Base-by-base conservation (phyloP, 768 basidiomycete genomes). In the Thelephora aurantiotincta region DNA sequence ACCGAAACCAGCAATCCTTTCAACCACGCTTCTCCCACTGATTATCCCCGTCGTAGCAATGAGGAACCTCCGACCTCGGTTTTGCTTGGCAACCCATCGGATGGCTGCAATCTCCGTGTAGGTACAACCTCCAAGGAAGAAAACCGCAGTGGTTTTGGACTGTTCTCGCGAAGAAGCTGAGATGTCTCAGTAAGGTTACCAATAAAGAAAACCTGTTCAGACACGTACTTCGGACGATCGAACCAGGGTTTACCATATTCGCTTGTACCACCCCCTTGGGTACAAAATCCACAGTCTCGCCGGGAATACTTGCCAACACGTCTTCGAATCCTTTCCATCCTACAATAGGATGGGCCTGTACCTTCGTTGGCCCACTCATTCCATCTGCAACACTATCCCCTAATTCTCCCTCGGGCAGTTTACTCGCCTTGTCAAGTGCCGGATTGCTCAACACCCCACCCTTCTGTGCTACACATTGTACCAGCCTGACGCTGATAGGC, bases 291-390 rank as follows among this genome's bases (percentile, higher is more conserved):
- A 96, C 75, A 18, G 82, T 86, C 58, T 79, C 77, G 2, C 96
- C 96, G 0, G 91, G 87, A 47, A 98, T 80, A 46, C 72, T 70
- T 33, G 74, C 74, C 18, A 96, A 60, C 12, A 88, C 75, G 57
- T 98, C 94, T 63, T 98, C 96, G 58, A 99, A 91, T 19, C 92
- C 94, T 62, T 87, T 94, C 93, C 94, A 99, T 2, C 94, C 94
- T 7, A 84, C 77, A 50, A 99, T 85, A 2, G 90, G 84, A 62
- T 96, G 92, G 1, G 92, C 91, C 58, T 80, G 82, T 35, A 85
- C 70, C 60, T 78, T 80, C 46, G 66, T 68, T 20, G 61, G 54
- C n/a, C 61, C 49, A 36, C 55, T 55, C 41, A 63, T 67, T 47
- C 65, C 68, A 41, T 64, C 65, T 49, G 61, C 66, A 18, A 60